Base-by-base conservation (phyloP, 192 early-diverging fungal genomes). In the Neocallimastix lanati region DNA sequence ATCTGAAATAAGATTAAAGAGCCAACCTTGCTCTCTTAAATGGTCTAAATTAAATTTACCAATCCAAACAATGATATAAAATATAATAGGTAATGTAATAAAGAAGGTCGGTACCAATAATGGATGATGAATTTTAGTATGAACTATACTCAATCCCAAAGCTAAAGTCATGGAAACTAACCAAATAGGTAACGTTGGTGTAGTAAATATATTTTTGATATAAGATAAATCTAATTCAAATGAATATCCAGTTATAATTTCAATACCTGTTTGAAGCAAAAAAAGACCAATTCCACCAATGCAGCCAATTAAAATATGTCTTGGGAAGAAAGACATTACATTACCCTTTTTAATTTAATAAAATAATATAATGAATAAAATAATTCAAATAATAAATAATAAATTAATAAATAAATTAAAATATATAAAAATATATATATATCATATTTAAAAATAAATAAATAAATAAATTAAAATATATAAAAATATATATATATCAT, bases 201-300 rank as follows among this genome's bases (percentile, higher is more conserved):
- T 85, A 77, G 88, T 83, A 81, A 98, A 93, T 7, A 99, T 84
- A 15, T 84, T 82, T 37, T 83, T 83, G 77, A 97, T 80, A 7
- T 88, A 92, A 9, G 84, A 84, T 29, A 91, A 83, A 16, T 82
- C 85, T 67, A 93, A 90, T 6, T 83, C 86, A 28, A 94, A 85
- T 36, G 88, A 84, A 7, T 96, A 78, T 77, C 86, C 83, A 1
- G 91, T 90, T 0, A 94, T 92, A 9, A 98, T 92, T 84, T 99
- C 97, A 28, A 99, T 85, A 27, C 91, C 97, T 0, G 97, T 99
- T 67, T 93, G 87, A 13, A 99, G 79, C 80, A 99, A 82, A 83
- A 99, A 99, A 90, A 94, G 95, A 29, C 96, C 95, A 27, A 97
- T 95, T 37, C 96, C 96, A 84, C 92, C 96, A 81, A 98, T 97